phyloP scores from a whole-genome alignment of 768 basidiomycete species.

The Gloeophyllum trabeum region DNA sequence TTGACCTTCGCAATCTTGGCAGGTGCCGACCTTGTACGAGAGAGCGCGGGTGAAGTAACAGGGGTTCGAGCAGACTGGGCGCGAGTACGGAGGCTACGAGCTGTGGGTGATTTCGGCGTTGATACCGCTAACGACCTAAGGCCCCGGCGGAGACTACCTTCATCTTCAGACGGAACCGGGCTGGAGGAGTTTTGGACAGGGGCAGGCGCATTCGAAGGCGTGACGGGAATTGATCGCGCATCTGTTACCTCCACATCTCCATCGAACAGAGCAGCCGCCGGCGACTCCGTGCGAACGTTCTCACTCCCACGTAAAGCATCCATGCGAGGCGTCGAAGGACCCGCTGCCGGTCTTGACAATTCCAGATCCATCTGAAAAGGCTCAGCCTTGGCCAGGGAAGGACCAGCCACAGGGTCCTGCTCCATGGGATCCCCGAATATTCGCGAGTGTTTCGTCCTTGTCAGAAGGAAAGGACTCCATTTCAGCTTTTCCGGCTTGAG shows the following conservation, averaged over 20 bases:
- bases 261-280: background rate
- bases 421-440: constrained; percentile 3
- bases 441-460: constrained; percentile 27
- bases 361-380: background rate
- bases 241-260: background rate
- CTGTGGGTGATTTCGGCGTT: no score
- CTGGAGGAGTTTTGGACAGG: no score
- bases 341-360: background rate
- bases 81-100: no score
- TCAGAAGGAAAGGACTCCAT: constrained; percentile 88
- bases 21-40: no score
- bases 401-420: background rate
- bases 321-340: background rate
- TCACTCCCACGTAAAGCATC: background rate
- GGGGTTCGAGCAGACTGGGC: no score
- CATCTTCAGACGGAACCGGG: no score
- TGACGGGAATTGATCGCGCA: no score
- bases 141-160: no score
- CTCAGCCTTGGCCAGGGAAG: background rate
- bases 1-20: no score
- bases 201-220: no score
- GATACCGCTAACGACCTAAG: no score
- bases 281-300: background rate
- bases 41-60: no score
- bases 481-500: constrained; percentile 78